Conservation (phyloP, 352 stramenopile species). For the Thalassiosira livingstoniorum region DNA sequence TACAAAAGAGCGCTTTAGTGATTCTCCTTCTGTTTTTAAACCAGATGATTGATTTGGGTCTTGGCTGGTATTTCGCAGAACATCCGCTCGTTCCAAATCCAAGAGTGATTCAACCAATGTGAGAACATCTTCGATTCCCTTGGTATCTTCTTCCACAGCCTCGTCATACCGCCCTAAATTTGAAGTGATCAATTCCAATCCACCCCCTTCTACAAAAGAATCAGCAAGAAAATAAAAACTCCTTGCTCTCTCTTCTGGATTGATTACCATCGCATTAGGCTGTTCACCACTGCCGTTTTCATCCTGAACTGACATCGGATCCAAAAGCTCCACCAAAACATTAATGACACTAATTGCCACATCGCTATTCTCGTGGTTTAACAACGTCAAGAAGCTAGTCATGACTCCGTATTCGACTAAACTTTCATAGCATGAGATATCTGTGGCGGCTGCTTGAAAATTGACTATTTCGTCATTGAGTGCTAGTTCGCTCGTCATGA, state of each 20-base stretch:
- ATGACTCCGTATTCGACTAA: conserved; percentile 45
- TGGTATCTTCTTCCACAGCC: conserved; percentile 52
- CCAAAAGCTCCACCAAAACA: conserved; percentile 75
- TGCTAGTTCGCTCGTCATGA: conserved; percentile 73
- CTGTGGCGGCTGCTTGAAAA: conserved; percentile 55
- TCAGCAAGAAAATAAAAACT: conserved; percentile 47
- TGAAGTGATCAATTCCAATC: conserved; percentile 49
- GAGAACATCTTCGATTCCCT: conserved; percentile 68
- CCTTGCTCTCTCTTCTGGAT: conserved; percentile 16
- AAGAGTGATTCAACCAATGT: conserved; percentile 74
- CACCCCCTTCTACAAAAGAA: conserved; percentile 36
- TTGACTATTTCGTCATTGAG: conserved; percentile 71
- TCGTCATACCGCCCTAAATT: conserved; percentile 68
- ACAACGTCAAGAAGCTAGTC: conserved; percentile 46
- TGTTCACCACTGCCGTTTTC: conserved; percentile 19
- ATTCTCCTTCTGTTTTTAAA: conserved; percentile 10
- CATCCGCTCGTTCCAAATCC: conserved; percentile 63
- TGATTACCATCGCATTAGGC: conserved; percentile 10
- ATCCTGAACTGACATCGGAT: conserved; percentile 49
- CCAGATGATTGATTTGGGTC: no score
- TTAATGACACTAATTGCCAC: conserved; percentile 62
- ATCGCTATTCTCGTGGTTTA: conserved; percentile 76
- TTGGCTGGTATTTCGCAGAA: conserved; percentile 15
- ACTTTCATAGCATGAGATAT: conserved; percentile 55
- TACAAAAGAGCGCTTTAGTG: conserved; percentile 47